Evolutionary conservation across 345 rosid genomes (phyloP), one percentile per base, ranked within the genome.

Genomic region (Lepidium didymum): DNA sequence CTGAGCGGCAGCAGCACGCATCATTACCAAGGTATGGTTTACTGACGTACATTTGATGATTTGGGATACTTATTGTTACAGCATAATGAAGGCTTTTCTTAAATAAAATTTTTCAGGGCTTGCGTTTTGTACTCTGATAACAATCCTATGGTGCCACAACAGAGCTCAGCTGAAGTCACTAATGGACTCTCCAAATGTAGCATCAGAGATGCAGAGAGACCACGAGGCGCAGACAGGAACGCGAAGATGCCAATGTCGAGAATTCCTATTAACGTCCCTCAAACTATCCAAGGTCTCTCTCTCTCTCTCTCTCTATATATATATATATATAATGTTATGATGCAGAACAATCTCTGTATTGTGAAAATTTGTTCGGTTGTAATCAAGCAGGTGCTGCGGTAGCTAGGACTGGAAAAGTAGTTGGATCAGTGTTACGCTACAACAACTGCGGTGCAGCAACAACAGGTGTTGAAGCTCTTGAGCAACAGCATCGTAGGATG

Each of bases 1-100:
- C 82, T 0, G 97, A 90, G 80, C 87, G 99, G 79, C 97, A 90
- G 80, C 97, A 90, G 54, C 99, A 90, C 69, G 91, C 97, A 69
- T 94, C 99, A 14, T 80, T 94, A 75, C 99, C 99, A 43, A 87
- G 99, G 99, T 91, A 82, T 50, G 56, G 36, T 62, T 9, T 8
- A 34, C 55, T 40, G 44, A 12, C 8, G 25, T 21, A 19, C 11
- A 11, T 47, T 25, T 31, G 8, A 33, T 62, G 10, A 62, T 31
- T 18, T 27, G 8, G 34, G 14, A 41, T 72, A 51, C 4, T 12
- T 27, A n/a, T 52, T 0, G 10, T 21, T 8, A 44, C 64, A 68
- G 25, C 10, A 38, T 13, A 54, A 4, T 25, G 21, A 63, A 49
- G 27, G 8, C 7, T 46, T 6, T 52, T 38, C 1, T 3, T 10